These are phyloP conservation scores for Filobasidium floriforme DNA, from an alignment of 768 basidiomycete genomes.

Conservation along the genomic window DNA sequence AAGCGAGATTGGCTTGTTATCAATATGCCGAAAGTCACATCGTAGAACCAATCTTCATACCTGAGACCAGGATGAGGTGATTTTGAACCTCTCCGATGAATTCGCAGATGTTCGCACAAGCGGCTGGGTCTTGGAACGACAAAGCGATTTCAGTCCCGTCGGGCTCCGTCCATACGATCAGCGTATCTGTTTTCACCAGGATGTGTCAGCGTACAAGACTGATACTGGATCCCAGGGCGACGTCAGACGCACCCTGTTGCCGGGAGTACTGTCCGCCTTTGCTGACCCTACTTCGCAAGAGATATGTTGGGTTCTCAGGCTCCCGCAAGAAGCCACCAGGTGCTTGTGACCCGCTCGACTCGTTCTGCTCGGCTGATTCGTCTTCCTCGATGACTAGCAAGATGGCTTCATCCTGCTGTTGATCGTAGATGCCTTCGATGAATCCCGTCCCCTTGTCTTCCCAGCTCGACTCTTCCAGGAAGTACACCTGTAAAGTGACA, in stretches of 20 bases:
- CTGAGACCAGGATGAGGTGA: constrained; percentile 47
- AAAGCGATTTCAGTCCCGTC: constrained; percentile 83
- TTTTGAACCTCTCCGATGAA: constrained; percentile 88
- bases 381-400: constrained; percentile 43
- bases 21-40: no score
- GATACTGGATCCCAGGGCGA: not conserved
- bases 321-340: constrained; percentile 16
- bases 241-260: constrained; percentile 47
- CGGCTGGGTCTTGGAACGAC: constrained; percentile 92
- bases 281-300: constrained; percentile 54
- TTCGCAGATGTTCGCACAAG: constrained; percentile 93
- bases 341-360: constrained; percentile 35
- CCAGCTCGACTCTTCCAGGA: constrained; percentile 51
- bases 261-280: constrained; percentile 41
- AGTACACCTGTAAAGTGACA: not conserved
- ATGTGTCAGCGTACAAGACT: not conserved
- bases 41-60: constrained; percentile 3
- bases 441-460: constrained; percentile 94
- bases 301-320: constrained; percentile 47
- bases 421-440: constrained; percentile 71
- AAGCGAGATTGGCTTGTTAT: not conserved
- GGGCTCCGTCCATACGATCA: constrained; percentile 98
- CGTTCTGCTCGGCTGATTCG: constrained; percentile 28
- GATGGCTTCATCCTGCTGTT: constrained; percentile 41
- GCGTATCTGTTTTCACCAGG: constrained; percentile 61